A percentile compares a stretch with the other conserved stretches of the same genome.
Evolutionary conservation across 2,329 filamentous ascomycete species (phyloP).

Genomic region (Verticillium nubilum): DNA sequence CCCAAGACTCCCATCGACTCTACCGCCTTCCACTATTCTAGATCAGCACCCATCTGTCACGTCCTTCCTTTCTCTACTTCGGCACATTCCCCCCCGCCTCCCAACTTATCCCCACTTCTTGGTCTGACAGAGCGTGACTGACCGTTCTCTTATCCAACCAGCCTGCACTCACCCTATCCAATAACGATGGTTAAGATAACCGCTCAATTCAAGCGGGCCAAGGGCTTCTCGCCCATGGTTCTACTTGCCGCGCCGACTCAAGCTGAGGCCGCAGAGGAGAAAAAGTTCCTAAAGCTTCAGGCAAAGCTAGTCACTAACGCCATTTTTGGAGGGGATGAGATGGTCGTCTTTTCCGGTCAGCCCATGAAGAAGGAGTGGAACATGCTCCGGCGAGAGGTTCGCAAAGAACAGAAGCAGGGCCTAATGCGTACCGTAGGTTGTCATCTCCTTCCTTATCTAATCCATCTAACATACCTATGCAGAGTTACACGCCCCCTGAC

Average conservation of each 20-base stretch:
- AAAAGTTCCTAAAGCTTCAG: background rate
- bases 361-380: background rate
- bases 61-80: no score
- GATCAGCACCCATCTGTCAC: no score
- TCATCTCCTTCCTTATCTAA: background rate
- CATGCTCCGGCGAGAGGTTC: background rate
- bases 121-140: no score
- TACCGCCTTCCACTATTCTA: no score
- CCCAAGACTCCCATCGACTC: no score
- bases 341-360: background rate
- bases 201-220: background rate
- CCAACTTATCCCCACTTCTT: no score
- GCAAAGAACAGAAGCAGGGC: background rate
- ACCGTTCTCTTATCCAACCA: no score
- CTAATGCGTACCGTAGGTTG: background rate
- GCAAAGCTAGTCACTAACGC: background rate
- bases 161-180: no score
- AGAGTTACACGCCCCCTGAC: background rate
- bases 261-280: background rate
- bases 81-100: no score
- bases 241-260: background rate
- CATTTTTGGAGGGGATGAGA: background rate
- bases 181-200: background rate
- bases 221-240: background rate
- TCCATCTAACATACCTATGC: background rate